These are phyloP conservation scores for Glomus cerebriforme DNA, from an alignment of 192 early-diverging fungal species.

Conservation along the genomic window DNA sequence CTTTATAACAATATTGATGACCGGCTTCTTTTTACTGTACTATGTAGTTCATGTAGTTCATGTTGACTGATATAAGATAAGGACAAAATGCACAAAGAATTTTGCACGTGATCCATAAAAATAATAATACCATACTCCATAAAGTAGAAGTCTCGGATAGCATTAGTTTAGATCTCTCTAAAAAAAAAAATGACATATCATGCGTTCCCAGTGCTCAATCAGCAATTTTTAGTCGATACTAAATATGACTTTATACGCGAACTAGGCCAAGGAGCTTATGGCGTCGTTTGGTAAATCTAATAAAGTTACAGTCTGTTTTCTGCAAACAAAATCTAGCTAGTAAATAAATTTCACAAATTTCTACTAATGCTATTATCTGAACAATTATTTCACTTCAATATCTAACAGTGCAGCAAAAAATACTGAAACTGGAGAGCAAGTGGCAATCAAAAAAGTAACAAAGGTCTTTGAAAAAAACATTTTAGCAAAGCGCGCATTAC, in stretches of 20 bases:
- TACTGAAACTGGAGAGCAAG: slow-evolving; percentile 75
- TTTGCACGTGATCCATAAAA: no score
- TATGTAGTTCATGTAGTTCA: no score
- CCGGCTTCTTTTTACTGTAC: no score
- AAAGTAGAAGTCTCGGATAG: no score
- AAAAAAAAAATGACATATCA: slow-evolving; percentile 31
- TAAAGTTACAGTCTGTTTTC: neutral
- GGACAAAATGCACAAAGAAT: no score
- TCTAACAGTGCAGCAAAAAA: slow-evolving; percentile 76
- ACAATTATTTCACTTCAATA: neutral
- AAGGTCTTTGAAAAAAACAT: slow-evolving; percentile 87
- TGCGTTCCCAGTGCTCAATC: slow-evolving; percentile 43
- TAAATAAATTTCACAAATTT: neutral
- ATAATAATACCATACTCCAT: no score
- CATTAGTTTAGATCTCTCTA: no score
- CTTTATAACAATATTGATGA: no score
- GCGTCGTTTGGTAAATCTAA: slow-evolving; percentile 72
- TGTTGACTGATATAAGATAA: no score
- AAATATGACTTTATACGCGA: slow-evolving; percentile 77
- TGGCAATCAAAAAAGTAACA: slow-evolving; percentile 85
- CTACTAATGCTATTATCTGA: neutral
- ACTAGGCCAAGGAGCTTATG: slow-evolving; percentile 89
- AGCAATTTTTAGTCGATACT: slow-evolving; percentile 47
- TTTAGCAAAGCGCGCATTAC: slow-evolving; percentile 87
- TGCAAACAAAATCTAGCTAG: neutral